Base-by-base conservation (phyloP, 352 stramenopile species). In the Phytophthora litchii region DNA sequence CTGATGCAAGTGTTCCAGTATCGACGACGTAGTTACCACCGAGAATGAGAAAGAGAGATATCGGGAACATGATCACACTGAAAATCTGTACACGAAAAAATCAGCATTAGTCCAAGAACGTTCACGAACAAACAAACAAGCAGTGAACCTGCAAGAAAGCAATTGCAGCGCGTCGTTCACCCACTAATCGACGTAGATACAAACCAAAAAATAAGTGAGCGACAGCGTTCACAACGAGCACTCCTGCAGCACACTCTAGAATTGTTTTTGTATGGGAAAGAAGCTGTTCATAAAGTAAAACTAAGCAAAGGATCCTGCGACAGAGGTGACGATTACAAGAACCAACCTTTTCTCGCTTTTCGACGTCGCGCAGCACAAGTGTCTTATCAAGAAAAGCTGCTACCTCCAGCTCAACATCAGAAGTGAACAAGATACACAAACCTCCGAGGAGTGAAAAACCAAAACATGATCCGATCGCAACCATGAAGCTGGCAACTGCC, bases 21-120 rank as follows among this genome's bases (percentile, higher is more conserved):
- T 89, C 79, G 21, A 84, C 81, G 46, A 93, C 77, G 54, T 91
- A 93, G 51, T 91, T 84, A 0, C 80, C 83, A 11, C 81, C 79
- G 8, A 88, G 49, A 45, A 91, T 67, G 19, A 93, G 71, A 48
- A 91, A 86, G 3, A 90, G 49, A 13, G 81, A 83, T 23, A 92
- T 73, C 20, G 80, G 80, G 11, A 91, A 65, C 53, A 80, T 70
- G 53, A 86, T 76, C 9, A 89, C 41, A 27, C 80, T 85, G 57
- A 91, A 93, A 20, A 76, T 71, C 79, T 92, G 32, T 6, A 45
- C 4, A 52, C 0, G 11, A 48, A 43, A 49, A 50, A 21, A 1
- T 14, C 14, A 8, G 6, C 31, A 20, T 58, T 31, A 44, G 40
- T 20, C 17, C 17, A 14, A 31, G 17, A 3, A 60, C 41, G 36